A percentile compares a stretch with the other conserved stretches of the same genome.
phyloP scores from a whole-genome alignment of 2,329 filamentous ascomycete genomes.

The Endoconidiophora polonica region DNA sequence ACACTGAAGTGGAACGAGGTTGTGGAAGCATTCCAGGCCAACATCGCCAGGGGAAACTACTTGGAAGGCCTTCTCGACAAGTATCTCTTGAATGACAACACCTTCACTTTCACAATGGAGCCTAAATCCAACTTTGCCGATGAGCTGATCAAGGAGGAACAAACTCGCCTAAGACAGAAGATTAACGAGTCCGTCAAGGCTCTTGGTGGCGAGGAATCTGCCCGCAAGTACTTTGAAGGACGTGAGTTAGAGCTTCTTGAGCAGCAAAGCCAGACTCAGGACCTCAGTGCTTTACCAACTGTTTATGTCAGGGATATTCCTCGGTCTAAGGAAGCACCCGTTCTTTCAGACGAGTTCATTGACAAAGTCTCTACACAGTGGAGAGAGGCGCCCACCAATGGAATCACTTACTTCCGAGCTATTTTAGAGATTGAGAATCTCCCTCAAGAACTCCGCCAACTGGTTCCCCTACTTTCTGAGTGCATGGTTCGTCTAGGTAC shows the following conservation, averaged over 20 bases:
- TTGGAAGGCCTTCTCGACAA: conserved; percentile 74
- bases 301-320: conserved; percentile 83
- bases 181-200: conserved; percentile 52
- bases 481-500: conserved; percentile 88
- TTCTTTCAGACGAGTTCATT: conserved; percentile 46
- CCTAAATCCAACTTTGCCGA: conserved; percentile 61
- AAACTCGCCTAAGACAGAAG: conserved; percentile 53
- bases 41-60: conserved; percentile 60
- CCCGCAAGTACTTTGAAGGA: conserved; percentile 53
- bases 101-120: conserved; percentile 84
- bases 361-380: conserved; percentile 61
- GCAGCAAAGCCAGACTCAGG: conserved; percentile 71
- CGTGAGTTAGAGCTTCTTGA: conserved; percentile 65
- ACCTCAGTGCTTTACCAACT: conserved; percentile 74
- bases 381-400: conserved; percentile 87
- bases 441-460: conserved; percentile 65
- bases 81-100: conserved; percentile 76
- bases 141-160: conserved; percentile 62
- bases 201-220: conserved; percentile 55
- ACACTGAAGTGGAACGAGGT: conserved; percentile 84
- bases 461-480: conserved; percentile 83
- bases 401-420: conserved; percentile 86
- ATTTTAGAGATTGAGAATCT: conserved; percentile 65
- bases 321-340: conserved; percentile 46
- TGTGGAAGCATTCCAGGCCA: conserved; percentile 62